These are phyloP conservation scores for Bothia castanella DNA, from an alignment of 1,284 basidiomycete genomes.

Conservation along the genomic window DNA sequence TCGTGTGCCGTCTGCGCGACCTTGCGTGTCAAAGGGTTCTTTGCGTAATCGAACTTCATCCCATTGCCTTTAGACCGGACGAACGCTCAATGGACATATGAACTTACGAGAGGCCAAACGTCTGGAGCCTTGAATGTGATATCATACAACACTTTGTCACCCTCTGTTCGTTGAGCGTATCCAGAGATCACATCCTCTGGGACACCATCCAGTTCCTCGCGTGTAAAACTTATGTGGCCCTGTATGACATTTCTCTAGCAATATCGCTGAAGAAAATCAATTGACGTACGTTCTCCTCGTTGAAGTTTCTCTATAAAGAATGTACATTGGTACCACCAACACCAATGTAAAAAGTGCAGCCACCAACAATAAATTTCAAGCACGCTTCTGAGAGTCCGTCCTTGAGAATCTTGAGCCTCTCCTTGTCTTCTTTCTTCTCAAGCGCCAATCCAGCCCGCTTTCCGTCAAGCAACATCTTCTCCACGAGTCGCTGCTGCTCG, in stretches of 20 bases:
- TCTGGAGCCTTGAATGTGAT: conserved; percentile 58
- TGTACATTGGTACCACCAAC: not conserved
- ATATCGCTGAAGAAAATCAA: not conserved
- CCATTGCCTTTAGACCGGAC: not conserved
- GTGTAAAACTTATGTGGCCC: conserved; percentile 60
- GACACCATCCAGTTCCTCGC: conserved; percentile 71
- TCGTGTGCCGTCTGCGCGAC: conserved; percentile 63
- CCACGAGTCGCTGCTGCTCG: conserved; percentile 69
- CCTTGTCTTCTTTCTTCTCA: conserved; percentile 55
- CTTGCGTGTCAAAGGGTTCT: conserved; percentile 62
- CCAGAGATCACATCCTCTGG: conserved; percentile 71
- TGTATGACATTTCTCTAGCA: conserved; percentile 23
- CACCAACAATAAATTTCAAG: conserved; percentile 66
- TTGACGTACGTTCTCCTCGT: conserved; percentile 66
- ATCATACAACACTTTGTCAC: conserved; percentile 53
- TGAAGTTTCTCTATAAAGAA: conserved; percentile 68
- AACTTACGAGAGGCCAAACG: conserved; percentile 66
- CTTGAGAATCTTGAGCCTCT: conserved; percentile 54
- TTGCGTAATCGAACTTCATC: conserved; percentile 69
- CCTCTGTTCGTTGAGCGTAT: conserved; percentile 58
- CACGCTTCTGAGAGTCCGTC: conserved; percentile 70
- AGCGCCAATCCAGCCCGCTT: conserved; percentile 70
- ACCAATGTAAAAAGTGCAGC: not conserved
- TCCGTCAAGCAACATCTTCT: conserved; percentile 74
- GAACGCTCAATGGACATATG: not conserved